A percentile compares a stretch with the other conserved stretches of the same genome.
Evolutionary conservation across 345 rosid genomes (phyloP).

Genomic region (Hibiscus syriacus): DNA sequence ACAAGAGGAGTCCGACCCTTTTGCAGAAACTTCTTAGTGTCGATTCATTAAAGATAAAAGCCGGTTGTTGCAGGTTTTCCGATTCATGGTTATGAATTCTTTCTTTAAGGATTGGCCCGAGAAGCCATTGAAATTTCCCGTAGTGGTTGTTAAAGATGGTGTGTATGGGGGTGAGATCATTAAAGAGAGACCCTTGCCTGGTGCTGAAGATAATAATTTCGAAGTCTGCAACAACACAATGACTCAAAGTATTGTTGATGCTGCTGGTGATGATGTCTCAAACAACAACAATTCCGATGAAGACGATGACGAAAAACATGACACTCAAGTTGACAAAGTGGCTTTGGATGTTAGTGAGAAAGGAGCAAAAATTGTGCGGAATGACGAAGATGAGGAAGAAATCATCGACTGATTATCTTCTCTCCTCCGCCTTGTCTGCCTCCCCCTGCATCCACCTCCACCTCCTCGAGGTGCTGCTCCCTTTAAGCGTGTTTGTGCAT

Average conservation of each 20-base stretch:
- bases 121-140: conserved; percentile 51
- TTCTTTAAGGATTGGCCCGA: conserved; percentile 60
- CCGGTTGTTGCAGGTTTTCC: conserved; percentile 56
- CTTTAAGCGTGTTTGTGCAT: neutral
- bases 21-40: conserved; percentile 69
- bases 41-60: conserved; percentile 57
- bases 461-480: neutral
- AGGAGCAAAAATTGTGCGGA: neutral
- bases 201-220: conserved; percentile 3
- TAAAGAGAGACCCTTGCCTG: conserved; percentile 18
- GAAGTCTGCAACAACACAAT: conserved; percentile 10
- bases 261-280: neutral
- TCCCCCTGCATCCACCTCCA: neutral
- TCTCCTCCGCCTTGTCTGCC: neutral
- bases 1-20: conserved; percentile 50
- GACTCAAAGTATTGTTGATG: conserved; percentile 10
- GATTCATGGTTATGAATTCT: conserved; percentile 65
- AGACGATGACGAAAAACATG: neutral
- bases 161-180: conserved; percentile 23
- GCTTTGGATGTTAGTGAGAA: neutral
- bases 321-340: conserved; percentile 5
- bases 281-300: neutral
- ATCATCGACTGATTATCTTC: conserved; percentile 32
- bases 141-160: conserved; percentile 42
- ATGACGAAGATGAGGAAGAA: conserved; percentile 53